phyloP scores from a whole-genome alignment of 352 stramenopile genomes.

The Aphanomyces stellatus region DNA sequence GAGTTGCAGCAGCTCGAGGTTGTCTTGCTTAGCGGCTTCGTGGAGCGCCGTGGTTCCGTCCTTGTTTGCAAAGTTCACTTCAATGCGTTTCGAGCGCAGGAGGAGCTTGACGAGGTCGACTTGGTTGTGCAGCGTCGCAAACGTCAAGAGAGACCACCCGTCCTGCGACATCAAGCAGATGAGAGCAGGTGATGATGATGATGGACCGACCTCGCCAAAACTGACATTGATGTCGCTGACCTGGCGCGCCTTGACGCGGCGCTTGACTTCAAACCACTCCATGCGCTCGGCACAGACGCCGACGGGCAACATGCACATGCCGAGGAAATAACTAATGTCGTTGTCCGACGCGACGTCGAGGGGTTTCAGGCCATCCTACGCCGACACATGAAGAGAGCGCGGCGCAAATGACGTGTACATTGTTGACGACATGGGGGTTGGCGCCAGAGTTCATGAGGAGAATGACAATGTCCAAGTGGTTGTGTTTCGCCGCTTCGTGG shows the following conservation, averaged over 20 bases:
- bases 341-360: neutral
- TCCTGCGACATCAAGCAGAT: neutral
- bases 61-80: neutral
- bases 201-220: slow-evolving; percentile 10
- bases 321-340: slow-evolving; percentile 4
- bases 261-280: slow-evolving; percentile 15
- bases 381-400: neutral
- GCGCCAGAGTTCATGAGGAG: neutral
- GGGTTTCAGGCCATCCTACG: slow-evolving; percentile 9
- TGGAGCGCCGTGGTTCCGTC: slow-evolving; percentile 4
- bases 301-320: slow-evolving; percentile 10
- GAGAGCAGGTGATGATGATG: neutral
- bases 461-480: neutral
- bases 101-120: slow-evolving; percentile 2
- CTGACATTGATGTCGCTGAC: slow-evolving; percentile 6
- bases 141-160: neutral
- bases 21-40: neutral
- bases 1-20: neutral
- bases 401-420: neutral
- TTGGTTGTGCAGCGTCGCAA: slow-evolving; percentile 1
- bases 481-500: slow-evolving; percentile 14
- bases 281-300: slow-evolving; percentile 1
- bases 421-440: slow-evolving; percentile 9
- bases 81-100: neutral
- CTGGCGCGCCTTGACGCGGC: neutral